Evolutionary conservation across 345 rosid genomes (phyloP).

Genomic region (Salix koriyanagi): DNA sequence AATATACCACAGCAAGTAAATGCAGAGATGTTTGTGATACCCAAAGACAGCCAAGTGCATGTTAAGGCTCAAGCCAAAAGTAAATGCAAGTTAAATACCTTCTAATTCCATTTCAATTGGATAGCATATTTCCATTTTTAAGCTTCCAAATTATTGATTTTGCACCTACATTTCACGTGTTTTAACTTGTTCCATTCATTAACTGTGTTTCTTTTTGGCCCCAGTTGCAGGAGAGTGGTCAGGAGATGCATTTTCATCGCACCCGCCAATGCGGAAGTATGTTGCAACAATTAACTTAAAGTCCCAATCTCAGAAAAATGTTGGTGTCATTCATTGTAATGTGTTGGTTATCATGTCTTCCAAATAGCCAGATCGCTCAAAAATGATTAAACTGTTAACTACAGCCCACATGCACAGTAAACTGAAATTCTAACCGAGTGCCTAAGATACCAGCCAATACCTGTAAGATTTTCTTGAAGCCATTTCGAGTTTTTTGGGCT

Average conservation of each 20-base stretch:
- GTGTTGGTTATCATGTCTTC: background rate
- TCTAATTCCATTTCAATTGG: background rate
- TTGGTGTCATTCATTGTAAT: background rate
- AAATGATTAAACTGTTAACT: background rate
- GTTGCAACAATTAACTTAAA: background rate
- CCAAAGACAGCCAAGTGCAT: background rate
- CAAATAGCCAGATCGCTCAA: background rate
- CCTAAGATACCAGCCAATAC: constrained; percentile 29
- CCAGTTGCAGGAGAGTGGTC: background rate
- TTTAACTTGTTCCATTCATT: background rate
- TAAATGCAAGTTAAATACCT: background rate
- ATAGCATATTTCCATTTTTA: background rate
- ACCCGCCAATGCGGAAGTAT: background rate
- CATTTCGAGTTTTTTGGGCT: constrained; percentile 95
- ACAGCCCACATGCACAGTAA: background rate
- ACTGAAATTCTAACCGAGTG: background rate
- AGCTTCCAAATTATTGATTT: background rate
- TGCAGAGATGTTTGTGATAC: background rate
- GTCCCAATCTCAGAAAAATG: background rate
- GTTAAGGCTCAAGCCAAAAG: background rate
- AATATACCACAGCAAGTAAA: background rate
- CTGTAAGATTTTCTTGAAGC: constrained; percentile 95
- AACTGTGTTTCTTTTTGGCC: background rate
- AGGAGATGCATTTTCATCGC: background rate
- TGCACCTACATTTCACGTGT: background rate